Base-by-base conservation (phyloP, 768 basidiomycete species). In the Pisolithus sp. region DNA sequence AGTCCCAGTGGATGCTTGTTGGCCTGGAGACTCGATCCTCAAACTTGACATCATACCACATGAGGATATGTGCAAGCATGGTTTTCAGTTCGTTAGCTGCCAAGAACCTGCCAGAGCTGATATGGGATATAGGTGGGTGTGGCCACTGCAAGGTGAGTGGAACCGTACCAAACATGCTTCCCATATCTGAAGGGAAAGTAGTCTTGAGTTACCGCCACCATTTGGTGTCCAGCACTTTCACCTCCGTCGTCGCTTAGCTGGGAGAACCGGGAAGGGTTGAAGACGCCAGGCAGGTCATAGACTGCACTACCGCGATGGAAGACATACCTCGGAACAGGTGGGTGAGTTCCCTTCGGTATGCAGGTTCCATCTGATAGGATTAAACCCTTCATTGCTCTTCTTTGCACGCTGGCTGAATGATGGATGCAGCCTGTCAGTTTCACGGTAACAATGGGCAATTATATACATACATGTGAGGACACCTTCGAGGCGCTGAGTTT, bases 241-340 rank as follows among this genome's bases (percentile, higher is more conserved):
- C 57, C 69, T 2, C 66, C 59, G 30, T 49, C 57, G n/a, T 72
- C 64, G 42, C 66, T 56, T 55, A 70, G 63, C 12, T 68, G 59
- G 0, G 69, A 63, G 56, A 79, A 82, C 2, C 81, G 76, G 62
- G 77, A 79, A 0, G 74, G 73, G 34, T 79, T 69, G 53, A 83
- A 76, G 4, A 50, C 53, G 0, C 62, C 21, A 0, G 76, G 53
- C 36, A 72, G 61, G 1, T 67, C 54, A 43, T 76, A 75, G 4
- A 54, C 5, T 7, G 28, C 39, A 7, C 51, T 38, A 15, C 66
- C 58, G 3, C 28, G 52, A 40, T 68, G 67, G 0, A 62, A 38
- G 7, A 59, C 60, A 15, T 50, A 47, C 2, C 60, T 28, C 2
- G 69, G 57, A 12, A 58, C 60, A 2, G 59, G 28, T 6, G 73